A percentile compares a stretch with the other conserved stretches of the same genome.
These are phyloP conservation scores for Sugiyamaella sp. DNA, from an alignment of 1,139 yeast genomes.

Conservation along the genomic window DNA sequence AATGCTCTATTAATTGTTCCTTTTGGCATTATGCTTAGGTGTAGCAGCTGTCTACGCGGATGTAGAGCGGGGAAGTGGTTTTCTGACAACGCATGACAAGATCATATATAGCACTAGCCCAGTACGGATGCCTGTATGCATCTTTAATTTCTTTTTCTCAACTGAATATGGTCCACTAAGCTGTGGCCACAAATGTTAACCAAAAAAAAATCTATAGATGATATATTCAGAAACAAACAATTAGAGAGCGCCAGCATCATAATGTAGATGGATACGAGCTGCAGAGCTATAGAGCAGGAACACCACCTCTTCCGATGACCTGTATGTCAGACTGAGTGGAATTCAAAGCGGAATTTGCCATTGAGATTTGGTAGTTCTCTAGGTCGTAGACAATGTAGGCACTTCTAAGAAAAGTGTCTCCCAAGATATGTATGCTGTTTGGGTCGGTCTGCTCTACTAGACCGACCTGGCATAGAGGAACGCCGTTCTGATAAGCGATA, in stretches of 20 bases:
- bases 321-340: slow-evolving; percentile 4
- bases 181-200: neutral
- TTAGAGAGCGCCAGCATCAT: too few relatives aligned
- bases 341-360: slow-evolving; percentile 36
- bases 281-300: slow-evolving; percentile 18
- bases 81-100: too few relatives aligned
- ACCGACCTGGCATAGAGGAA: slow-evolving; percentile 20
- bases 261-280: too few relatives aligned
- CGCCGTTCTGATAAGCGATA: slow-evolving; percentile 29
- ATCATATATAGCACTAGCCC: too few relatives aligned
- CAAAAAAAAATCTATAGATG: too few relatives aligned
- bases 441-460: neutral
- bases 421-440: slow-evolving; percentile 45
- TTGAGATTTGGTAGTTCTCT: slow-evolving; percentile 30
- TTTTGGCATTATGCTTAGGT: too few relatives aligned
- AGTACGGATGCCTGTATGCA: neutral
- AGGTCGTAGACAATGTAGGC: slow-evolving; percentile 80
- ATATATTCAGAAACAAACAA: neutral
- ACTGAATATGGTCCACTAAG: too few relatives aligned
- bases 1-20: too few relatives aligned
- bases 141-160: neutral
- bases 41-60: too few relatives aligned
- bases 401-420: slow-evolving; percentile 72
- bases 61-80: too few relatives aligned
- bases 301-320: slow-evolving; percentile 5